Evolutionary conservation across 352 stramenopile genomes (phyloP), one percentile per base, ranked within the genome.

Genomic region (Globisporangium recalcitrans): DNA sequence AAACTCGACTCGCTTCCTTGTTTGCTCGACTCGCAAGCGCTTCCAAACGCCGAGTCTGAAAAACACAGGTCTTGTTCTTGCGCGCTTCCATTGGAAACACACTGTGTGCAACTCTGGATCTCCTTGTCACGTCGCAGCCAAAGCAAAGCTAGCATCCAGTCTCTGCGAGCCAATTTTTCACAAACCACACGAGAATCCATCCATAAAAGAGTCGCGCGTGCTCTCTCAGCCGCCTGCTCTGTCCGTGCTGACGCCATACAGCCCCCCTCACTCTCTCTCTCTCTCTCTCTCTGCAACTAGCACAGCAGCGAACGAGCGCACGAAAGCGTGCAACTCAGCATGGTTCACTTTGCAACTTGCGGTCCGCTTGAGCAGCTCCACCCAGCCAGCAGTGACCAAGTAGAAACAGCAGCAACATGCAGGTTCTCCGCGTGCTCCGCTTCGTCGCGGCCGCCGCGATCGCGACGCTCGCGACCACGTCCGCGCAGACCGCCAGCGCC

Each of bases 351-450:
- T 40, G 55, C 55, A 61, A 61, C 55, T 53, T 61, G 55, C 40
- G 49, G 36, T 24, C 55, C 24, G 24, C 38, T 19, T 27, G 31
- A 48, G 52, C 22, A 59, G 46, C 34, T 44, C 22, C 52, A 59
- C 4, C 14, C 55, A 44, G 13, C 26, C 38, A 46, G 42, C 52
- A 14, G 14, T 29, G 24, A 24, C 22, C 42, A 52, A 19, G 19
- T 34, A 40, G 22, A 13, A 19, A 55, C 19, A 27, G 6, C 11
- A 38, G 16, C 38, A 46, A 40, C 27, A 68, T 68, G 56, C 58
- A 60, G 46, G 49, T 68, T 46, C 57, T 63, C 27, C 58, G 58
- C 22, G 22, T 57, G 24, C 58, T 68, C 47, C 63, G 48, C 48
- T 19, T 54, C 47, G 63, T 34, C 47, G 56, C 56, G 4, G 47